Evolutionary conservation across 768 basidiomycete genomes (phyloP), one percentile per base, ranked within the genome.

Genomic region (Psilocybe cubensis): DNA sequence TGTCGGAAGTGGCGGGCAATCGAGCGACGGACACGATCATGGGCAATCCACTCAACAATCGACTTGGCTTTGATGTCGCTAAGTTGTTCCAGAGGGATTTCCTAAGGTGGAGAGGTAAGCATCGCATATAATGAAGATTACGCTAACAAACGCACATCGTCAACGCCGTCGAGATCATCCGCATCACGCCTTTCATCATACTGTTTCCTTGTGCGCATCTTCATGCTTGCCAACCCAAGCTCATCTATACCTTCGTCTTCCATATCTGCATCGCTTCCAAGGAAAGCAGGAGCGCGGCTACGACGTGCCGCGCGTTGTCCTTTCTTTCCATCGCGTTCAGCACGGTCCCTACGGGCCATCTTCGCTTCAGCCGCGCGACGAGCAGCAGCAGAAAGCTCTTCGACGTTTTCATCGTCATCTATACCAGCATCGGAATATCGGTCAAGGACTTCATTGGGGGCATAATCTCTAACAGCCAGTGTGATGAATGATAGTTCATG

Each of bases 21-120:
- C 0, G 96, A 89, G 53, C 92, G 83, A 63, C 91, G 86, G 62
- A 98, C 96, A 40, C 92, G 86, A 56, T 96, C 94, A 56, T 89
- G 89, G 17, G 93, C 89, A 65, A 98, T 96, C 97, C 97, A 99
- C 72, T 98, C 97, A 21, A 91, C 90, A 55, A 99, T 94, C 11
- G 93, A 95, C 68, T 96, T 94, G 35, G 96, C 94, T 70, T 98
- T 98, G 78, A 99, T 95, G 68, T 99, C 97, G 58, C 93, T 92
- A 9, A 99, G 80, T 76, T 99, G 94, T 69, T 98, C 96, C 41
- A 97, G 72, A 0, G 97, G 95, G 52, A 99, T 82, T 73, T 98
- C 95, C 93, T 97, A 67, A 23, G 41, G 18, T 29, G 27, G 23
- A 29, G 38, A 28, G 29, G 45, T 56, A 17, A 48, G 57, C 33